phyloP scores from a whole-genome alignment of 805 yeast species.

The Candida ficus region DNA sequence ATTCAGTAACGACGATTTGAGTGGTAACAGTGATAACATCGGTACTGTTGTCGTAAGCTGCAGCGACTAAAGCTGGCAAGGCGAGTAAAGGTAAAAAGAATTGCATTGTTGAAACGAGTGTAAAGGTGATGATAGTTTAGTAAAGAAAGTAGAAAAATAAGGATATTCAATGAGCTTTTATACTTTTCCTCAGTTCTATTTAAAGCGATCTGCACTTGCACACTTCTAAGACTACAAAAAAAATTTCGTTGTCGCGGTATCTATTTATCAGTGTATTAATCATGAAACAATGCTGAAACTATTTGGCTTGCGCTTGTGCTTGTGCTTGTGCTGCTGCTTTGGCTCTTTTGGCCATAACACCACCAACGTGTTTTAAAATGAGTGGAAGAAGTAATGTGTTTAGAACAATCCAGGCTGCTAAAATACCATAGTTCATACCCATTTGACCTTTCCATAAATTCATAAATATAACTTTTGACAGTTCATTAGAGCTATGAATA shows the following conservation, averaged over 20 bases:
- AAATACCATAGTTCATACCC: constrained; percentile 57
- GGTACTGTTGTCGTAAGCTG: constrained; percentile 14
- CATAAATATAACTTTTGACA: constrained; percentile 54
- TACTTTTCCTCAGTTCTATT: too few relatives aligned
- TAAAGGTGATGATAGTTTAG: background rate
- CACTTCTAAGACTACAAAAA: too few relatives aligned
- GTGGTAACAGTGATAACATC: constrained; percentile 38
- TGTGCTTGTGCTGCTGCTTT: constrained; percentile 6
- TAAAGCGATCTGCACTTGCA: too few relatives aligned
- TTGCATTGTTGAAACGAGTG: constrained; percentile 10
- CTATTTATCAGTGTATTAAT: too few relatives aligned
- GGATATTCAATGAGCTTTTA: too few relatives aligned
- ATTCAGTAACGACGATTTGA: constrained; percentile 27
- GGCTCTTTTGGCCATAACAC: constrained; percentile 28
- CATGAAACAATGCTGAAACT: too few relatives aligned
- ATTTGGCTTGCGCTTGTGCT: too few relatives aligned
- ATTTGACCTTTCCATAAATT: constrained; percentile 50
- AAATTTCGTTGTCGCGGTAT: too few relatives aligned
- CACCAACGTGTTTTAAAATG: constrained; percentile 37
- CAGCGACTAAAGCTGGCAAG: constrained; percentile 13
- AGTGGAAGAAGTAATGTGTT: constrained; percentile 41
- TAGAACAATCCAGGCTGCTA: constrained; percentile 56
- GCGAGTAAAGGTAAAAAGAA: constrained; percentile 7
- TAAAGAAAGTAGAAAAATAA: too few relatives aligned
- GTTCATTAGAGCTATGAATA: constrained; percentile 58